A percentile compares a stretch with the other conserved stretches of the same genome.
phyloP scores from a whole-genome alignment of 768 basidiomycete species.

The Nidularia sp. region DNA sequence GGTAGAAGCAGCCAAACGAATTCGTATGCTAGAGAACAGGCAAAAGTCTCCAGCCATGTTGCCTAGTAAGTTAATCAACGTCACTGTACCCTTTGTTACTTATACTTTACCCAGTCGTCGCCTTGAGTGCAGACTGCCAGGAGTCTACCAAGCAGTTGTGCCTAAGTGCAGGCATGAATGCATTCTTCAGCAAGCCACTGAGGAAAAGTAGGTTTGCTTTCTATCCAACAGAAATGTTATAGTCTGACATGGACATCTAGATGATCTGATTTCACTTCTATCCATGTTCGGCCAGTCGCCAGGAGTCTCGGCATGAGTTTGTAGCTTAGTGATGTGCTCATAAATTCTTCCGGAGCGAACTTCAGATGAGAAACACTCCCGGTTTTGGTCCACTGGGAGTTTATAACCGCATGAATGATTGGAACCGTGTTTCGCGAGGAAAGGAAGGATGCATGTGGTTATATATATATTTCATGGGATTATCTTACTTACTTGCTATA shows the following conservation, averaged over 20 bases:
- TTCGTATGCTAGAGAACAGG: conserved; percentile 56
- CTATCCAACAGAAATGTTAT: background rate
- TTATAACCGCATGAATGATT: too few species aligned
- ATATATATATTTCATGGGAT: too few species aligned
- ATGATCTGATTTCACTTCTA: conserved; percentile 48
- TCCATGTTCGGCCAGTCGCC: conserved; percentile 44
- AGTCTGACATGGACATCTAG: conserved; percentile 21
- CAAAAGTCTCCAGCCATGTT: conserved; percentile 45
- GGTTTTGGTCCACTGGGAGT: too few species aligned
- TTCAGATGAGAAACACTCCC: too few species aligned
- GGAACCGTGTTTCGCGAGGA: too few species aligned
- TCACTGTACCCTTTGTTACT: background rate
- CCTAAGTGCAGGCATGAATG: conserved; percentile 76
- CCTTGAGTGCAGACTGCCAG: conserved; percentile 73
- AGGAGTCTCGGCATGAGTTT: background rate
- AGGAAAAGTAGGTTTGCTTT: conserved; percentile 39
- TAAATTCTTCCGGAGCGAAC: too few species aligned
- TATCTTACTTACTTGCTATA: too few species aligned
- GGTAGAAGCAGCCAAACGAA: conserved; percentile 66
- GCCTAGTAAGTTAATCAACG: conserved; percentile 42
- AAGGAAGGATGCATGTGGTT: too few species aligned
- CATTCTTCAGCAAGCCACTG: conserved; percentile 71
- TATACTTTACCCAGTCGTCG: conserved; percentile 43
- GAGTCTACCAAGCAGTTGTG: conserved; percentile 74
- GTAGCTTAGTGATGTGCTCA: background rate